These are phyloP conservation scores for Parafenestella ontariensis DNA, from an alignment of 2,329 filamentous ascomycete species.

Conservation along the genomic window DNA sequence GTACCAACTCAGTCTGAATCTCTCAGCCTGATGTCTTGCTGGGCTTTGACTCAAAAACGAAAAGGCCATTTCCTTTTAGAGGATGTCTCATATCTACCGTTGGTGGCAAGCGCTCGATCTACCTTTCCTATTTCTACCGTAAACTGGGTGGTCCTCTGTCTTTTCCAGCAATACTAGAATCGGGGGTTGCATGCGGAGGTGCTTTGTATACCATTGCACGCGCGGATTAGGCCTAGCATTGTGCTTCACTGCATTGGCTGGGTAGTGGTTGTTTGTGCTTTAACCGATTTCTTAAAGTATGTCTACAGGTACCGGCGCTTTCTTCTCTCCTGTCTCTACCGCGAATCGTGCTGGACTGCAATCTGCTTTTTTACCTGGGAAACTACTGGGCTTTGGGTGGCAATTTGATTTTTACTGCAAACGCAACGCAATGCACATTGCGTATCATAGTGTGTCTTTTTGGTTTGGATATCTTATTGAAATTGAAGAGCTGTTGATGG, in stretches of 20 bases:
- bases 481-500: slow-evolving; percentile 21
- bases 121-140: slow-evolving; percentile 17
- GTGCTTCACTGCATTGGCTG: slow-evolving; percentile 35
- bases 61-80: not conserved
- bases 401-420: slow-evolving; percentile 17
- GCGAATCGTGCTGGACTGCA: not conserved
- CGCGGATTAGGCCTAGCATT: slow-evolving; percentile 26
- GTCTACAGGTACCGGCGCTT: slow-evolving; percentile 7
- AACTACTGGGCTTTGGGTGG: slow-evolving; percentile 12
- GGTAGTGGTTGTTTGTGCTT: slow-evolving; percentile 33
- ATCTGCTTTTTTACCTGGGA: not conserved
- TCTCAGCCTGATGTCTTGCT: not conserved
- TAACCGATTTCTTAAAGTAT: too few species aligned
- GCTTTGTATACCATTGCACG: slow-evolving; percentile 34
- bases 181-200: slow-evolving; percentile 36
- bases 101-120: slow-evolving; percentile 31
- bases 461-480: slow-evolving; percentile 9
- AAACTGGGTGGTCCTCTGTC: slow-evolving; percentile 34
- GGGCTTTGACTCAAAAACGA: not conserved
- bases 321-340: slow-evolving; percentile 22
- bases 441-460: slow-evolving; percentile 5
- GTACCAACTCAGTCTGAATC: slow-evolving; percentile 4
- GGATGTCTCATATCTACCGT: slow-evolving; percentile 16
- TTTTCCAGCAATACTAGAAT: slow-evolving; percentile 34
- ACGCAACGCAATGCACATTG: slow-evolving; percentile 12